Evolutionary conservation across 2,329 filamentous ascomycete species (phyloP).

Genomic region (Fusarium xyrophilum): DNA sequence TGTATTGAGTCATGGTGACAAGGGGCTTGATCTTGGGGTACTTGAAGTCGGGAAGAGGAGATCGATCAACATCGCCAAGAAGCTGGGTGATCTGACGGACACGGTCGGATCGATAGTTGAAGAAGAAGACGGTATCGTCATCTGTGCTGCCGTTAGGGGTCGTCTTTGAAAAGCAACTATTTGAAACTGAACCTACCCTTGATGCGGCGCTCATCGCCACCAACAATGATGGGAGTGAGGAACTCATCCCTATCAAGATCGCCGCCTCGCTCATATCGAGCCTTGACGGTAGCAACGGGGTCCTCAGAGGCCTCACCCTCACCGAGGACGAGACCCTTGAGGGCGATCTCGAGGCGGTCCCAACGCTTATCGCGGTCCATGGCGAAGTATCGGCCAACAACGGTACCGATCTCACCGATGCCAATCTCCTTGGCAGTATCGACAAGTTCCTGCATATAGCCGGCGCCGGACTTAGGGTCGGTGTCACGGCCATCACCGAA

Average conservation of each 20-base stretch:
- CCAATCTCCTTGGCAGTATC: constrained; percentile 84
- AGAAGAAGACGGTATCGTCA: constrained; percentile 96
- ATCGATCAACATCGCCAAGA: constrained; percentile 89
- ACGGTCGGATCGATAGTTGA: constrained; percentile 99
- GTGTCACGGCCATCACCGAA: constrained; percentile 98
- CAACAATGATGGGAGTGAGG: constrained; percentile 95
- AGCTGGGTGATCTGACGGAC: constrained; percentile 96
- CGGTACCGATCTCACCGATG: constrained; percentile 84
- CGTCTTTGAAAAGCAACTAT: not conserved
- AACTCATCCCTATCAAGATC: constrained; percentile 89
- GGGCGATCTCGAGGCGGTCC: constrained; percentile 89
- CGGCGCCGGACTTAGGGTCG: constrained; percentile 90
- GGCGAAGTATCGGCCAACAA: constrained; percentile 95
- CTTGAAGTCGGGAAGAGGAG: constrained; percentile 86
- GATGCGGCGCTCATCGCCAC: constrained; percentile 83
- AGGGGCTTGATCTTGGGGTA: constrained; percentile 87
- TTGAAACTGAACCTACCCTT: constrained; percentile 66
- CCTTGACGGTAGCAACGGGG: constrained; percentile 84
- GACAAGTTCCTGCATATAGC: constrained; percentile 86
- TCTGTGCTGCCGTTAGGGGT: constrained; percentile 58
- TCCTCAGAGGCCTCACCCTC: constrained; percentile 88
- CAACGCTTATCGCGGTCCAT: constrained; percentile 99
- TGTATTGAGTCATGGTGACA: constrained; percentile 99
- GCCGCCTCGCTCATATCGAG: constrained; percentile 78
- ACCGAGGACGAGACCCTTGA: constrained; percentile 85